These are phyloP conservation scores for Emydomyces testavorans DNA, from an alignment of 2,329 filamentous ascomycete genomes.

Conservation along the genomic window DNA sequence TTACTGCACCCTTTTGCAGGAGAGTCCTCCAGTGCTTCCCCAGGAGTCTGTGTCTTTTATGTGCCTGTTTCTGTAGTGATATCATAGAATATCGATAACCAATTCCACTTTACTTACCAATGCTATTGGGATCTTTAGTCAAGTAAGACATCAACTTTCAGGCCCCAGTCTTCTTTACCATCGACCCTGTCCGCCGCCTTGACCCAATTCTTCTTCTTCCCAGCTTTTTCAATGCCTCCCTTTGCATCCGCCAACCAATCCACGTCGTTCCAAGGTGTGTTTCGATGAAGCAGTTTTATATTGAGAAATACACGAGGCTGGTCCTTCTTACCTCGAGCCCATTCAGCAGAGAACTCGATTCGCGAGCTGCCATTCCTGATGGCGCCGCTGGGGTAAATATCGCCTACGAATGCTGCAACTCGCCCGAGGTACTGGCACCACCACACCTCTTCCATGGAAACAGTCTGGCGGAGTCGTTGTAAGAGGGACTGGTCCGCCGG, in stretches of 20 bases:
- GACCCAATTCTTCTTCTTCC: slow-evolving; percentile 50
- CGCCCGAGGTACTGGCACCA: slow-evolving; percentile 55
- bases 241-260: slow-evolving; percentile 33
- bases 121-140: background rate
- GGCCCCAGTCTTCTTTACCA: slow-evolving; percentile 32
- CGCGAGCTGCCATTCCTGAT: slow-evolving; percentile 22
- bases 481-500: slow-evolving; percentile 48
- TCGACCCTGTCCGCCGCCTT: slow-evolving; percentile 15
- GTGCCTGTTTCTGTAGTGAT: background rate
- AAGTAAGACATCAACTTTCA: slow-evolving; percentile 29
- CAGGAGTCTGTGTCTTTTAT: too few relatives aligned
- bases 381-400: slow-evolving; percentile 51
- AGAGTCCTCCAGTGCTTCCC: too few relatives aligned
- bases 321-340: slow-evolving; percentile 34
- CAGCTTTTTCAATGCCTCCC: slow-evolving; percentile 41
- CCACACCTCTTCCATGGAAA: slow-evolving; percentile 48
- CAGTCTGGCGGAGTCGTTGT: slow-evolving; percentile 41
- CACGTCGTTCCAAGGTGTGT: slow-evolving; percentile 24
- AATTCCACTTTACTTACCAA: background rate
- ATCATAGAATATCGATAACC: background rate
- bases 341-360: slow-evolving; percentile 33
- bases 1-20: too few relatives aligned
- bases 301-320: slow-evolving; percentile 36
- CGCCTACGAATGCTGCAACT: slow-evolving; percentile 47
- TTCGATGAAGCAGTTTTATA: slow-evolving; percentile 34